Base-by-base conservation (phyloP, 2,329 filamentous ascomycete genomes). In the Aspergillus sp. region DNA sequence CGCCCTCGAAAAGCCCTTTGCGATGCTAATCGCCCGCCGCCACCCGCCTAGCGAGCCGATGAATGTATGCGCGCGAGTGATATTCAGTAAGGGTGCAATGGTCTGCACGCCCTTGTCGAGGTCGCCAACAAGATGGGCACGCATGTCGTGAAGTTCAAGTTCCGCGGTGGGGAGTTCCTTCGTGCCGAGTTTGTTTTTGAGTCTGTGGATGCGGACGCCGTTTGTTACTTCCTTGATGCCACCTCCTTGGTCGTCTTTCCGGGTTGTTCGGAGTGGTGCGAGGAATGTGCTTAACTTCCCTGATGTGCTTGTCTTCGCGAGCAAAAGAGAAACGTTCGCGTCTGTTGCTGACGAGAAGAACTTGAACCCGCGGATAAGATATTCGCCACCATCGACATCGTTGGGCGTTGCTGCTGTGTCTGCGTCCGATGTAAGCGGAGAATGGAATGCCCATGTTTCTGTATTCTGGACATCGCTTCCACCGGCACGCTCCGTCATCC, bases 181-280 rank as follows among this genome's bases (percentile, higher is more conserved):
- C 0, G 88, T 91, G 24, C 89, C 89, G 3, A 90, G 79, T 67
- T 91, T 92, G 70, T 84, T 84, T 74, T 92, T 91, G 15, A 92
- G 76, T 0, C 88, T 81, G 57, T 87, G 84, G 61, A 91, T 89
- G 24, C 62, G 59, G 9, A 91, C 78, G 2, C 89, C 88, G 66
- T 91, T 91, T 11, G 67, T 70, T 3, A 87, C 77, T 56, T 83
- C 79, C 39, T 45, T 57, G 17, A 50, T 21, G 41, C 64, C 35
- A 37, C 6, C 14, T 6, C 6, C 14, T 56, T 24, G 31, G 1
- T 8, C 14, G 6, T 37, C 24, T 15, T 31, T 37, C 2, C 1
- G 9, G 14, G 35, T 49, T 1, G 53, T 11, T 24, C 60, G 50
- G 76, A 88, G 84, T 0, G 89, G 88, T 1, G 86, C 86, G 40